Conservation (phyloP, 352 stramenopile species). For the Globisporangium apiculatum region DNA sequence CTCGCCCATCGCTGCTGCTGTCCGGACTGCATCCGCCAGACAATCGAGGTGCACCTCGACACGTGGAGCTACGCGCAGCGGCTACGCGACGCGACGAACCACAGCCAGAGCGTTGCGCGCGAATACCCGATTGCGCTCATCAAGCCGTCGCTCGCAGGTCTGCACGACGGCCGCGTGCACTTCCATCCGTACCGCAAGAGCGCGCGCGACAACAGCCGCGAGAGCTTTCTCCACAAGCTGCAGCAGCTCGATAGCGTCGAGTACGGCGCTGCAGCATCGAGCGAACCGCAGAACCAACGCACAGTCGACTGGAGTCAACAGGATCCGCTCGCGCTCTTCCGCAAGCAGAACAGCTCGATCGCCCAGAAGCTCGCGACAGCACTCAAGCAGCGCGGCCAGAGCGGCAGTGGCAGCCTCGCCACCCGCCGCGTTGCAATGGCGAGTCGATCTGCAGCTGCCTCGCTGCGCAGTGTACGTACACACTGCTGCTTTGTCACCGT, state of each 20-base stretch:
- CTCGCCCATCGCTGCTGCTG: too few relatives aligned
- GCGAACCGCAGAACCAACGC: conserved; percentile 17
- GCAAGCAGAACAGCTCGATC: conserved; percentile 29
- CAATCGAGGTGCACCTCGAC: conserved; percentile 21
- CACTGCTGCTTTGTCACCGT: background rate
- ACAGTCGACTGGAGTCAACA: conserved; percentile 16
- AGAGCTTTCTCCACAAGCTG: conserved; percentile 31
- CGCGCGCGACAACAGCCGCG: conserved; percentile 20
- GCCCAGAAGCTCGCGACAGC: conserved; percentile 24
- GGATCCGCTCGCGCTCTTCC: conserved; percentile 26
- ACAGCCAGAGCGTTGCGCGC: conserved; percentile 36
- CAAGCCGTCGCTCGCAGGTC: conserved; percentile 6
- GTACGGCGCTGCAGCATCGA: conserved; percentile 20
- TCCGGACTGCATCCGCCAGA: too few relatives aligned
- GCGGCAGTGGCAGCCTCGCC: background rate
- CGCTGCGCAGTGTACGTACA: conserved; percentile 2
- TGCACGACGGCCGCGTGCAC: conserved; percentile 1
- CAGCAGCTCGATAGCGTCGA: conserved; percentile 35
- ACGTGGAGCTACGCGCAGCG: conserved; percentile 42
- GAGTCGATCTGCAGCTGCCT: background rate
- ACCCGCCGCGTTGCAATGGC: conserved; percentile 8
- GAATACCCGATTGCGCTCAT: conserved; percentile 41
- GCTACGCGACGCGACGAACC: conserved; percentile 30
- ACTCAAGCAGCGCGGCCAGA: conserved; percentile 18
- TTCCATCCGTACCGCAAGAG: conserved; percentile 5